Base-by-base conservation (phyloP, 331 rosid species). In the Arachis monticola region DNA sequence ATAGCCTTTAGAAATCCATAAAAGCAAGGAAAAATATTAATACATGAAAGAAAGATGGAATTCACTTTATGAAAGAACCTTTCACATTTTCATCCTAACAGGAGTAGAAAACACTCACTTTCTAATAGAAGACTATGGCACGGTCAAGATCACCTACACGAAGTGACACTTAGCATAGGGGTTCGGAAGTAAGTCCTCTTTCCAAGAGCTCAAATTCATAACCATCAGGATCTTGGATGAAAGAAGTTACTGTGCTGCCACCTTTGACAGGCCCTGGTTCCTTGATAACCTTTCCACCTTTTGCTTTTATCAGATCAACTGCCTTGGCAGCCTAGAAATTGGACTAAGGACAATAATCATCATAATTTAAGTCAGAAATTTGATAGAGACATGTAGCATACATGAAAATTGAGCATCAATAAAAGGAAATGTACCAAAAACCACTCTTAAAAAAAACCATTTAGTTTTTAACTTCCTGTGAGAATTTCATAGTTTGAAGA, bases 71-170 rank as follows among this genome's bases (percentile, higher is more conserved):
- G 71, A 30, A 64, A 44, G 78, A 60, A 77, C 44, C 14, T 42
- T 6, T 45, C 48, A 45, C 7, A 45, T 45, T 45, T 45, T 75
- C 10, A 35, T n/a, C 13, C 61, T 73, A n/a, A 58, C 51, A 61
- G 53, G 60, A 84, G 32, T 53, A 82, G 14, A 60, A 65, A 59
- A 35, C 14, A 63, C 84, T 85, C 77, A 93, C 98, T 86, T 88
- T 91, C 81, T 89, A 77, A 62, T 91, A 94, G 83, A 94, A 94
- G 59, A 79, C 83, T 64, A 90, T 80, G 82, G 93, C 87, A 60
- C 90, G 89, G 67, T 92, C 97, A 74, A 94, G 97, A 77, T 92
- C 96, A 5, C 92, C 97, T 40, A 90, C 99, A 77, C 92, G 88
- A 79, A 94, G 97, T 96, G 90, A 91, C 73, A 91, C 93, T 88